Evolutionary conservation across 257 asterid species (phyloP).

Genomic region (Nicotiana tabacum): DNA sequence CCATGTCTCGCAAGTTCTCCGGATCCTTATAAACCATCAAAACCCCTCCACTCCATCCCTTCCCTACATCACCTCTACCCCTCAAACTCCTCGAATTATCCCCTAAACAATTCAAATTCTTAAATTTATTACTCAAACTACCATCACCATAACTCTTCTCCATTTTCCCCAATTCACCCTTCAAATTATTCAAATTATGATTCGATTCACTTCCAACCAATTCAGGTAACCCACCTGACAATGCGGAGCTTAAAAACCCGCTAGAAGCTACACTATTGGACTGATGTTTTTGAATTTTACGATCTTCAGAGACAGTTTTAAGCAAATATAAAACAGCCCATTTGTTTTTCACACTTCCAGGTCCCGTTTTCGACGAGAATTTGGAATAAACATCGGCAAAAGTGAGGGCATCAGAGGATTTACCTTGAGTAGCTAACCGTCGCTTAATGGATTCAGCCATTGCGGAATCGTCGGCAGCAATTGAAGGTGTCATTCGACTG

Average conservation of each 20-base stretch:
- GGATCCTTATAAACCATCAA: slow-evolving; percentile 79
- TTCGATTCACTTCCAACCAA: slow-evolving; percentile 35
- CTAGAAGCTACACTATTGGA: slow-evolving; percentile 30
- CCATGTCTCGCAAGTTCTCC: slow-evolving; percentile 74
- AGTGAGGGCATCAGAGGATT: slow-evolving; percentile 89
- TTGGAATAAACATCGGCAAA: slow-evolving; percentile 76
- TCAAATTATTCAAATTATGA: slow-evolving; percentile 21
- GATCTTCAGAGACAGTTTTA: slow-evolving; percentile 80
- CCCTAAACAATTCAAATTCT: slow-evolving; percentile 36
- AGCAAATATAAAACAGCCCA: slow-evolving; percentile 95
- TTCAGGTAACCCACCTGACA: slow-evolving; percentile 67
- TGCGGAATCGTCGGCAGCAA: slow-evolving; percentile 62
- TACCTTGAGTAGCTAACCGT: slow-evolving; percentile 85
- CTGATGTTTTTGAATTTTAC: slow-evolving; percentile 37
- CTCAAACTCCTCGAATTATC: slow-evolving; percentile 32
- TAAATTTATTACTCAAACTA: slow-evolving; percentile 33
- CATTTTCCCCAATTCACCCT: slow-evolving; percentile 25
- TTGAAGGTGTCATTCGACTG: slow-evolving; percentile 86
- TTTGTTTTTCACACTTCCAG: slow-evolving; percentile 74
- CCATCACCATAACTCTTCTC: slow-evolving; percentile 30
- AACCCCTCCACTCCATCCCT: slow-evolving; percentile 70
- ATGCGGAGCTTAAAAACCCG: slow-evolving; percentile 54
- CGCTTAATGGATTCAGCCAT: slow-evolving; percentile 93
- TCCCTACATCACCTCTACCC: slow-evolving; percentile 44
- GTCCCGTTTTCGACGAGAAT: slow-evolving; percentile 59